These are phyloP conservation scores for Phaeophleospora eucalypticola DNA, from an alignment of 2,329 filamentous ascomycete species.

Conservation along the genomic window DNA sequence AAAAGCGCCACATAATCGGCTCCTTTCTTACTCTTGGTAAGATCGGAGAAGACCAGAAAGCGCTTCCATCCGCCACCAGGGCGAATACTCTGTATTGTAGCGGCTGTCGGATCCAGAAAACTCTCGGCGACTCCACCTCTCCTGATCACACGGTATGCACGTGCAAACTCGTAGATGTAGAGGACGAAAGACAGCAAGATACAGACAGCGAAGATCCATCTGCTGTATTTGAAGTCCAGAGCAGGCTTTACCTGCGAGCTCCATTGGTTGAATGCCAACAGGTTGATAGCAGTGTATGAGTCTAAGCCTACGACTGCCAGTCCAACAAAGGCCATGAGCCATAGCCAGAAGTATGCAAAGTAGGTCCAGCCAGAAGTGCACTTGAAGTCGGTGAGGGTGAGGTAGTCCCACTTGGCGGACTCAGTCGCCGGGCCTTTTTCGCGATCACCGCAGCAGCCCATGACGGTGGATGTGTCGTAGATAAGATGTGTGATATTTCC, in stretches of 20 bases:
- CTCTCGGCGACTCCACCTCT: conserved; percentile 84
- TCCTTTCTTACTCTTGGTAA: conserved; percentile 88
- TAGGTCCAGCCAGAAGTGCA: conserved; percentile 70
- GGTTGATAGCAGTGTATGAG: conserved; percentile 86
- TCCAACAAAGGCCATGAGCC: conserved; percentile 72
- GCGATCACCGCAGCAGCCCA: conserved; percentile 35
- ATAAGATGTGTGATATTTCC: background rate
- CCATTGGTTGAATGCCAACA: conserved; percentile 86
- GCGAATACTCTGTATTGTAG: conserved; percentile 78
- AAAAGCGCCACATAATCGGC: conserved; percentile 87
- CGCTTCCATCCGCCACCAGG: conserved; percentile 71
- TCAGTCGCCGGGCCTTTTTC: conserved; percentile 40
- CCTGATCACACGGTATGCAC: conserved; percentile 74
- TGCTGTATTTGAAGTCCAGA: conserved; percentile 72
- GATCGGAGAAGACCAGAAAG: conserved; percentile 85
- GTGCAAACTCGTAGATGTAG: conserved; percentile 72
- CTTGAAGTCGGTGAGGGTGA: conserved; percentile 74
- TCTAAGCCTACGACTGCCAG: conserved; percentile 84
- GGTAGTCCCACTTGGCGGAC: conserved; percentile 76
- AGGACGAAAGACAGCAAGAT: conserved; percentile 89
- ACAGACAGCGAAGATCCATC: conserved; percentile 92
- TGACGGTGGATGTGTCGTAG: conserved; percentile 16
- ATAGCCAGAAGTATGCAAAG: conserved; percentile 81
- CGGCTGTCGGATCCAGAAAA: conserved; percentile 84
- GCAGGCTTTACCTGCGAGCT: conserved; percentile 75